phyloP scores from a whole-genome alignment of 108 stramenopile genomes.

The Fistulifera solaris region DNA sequence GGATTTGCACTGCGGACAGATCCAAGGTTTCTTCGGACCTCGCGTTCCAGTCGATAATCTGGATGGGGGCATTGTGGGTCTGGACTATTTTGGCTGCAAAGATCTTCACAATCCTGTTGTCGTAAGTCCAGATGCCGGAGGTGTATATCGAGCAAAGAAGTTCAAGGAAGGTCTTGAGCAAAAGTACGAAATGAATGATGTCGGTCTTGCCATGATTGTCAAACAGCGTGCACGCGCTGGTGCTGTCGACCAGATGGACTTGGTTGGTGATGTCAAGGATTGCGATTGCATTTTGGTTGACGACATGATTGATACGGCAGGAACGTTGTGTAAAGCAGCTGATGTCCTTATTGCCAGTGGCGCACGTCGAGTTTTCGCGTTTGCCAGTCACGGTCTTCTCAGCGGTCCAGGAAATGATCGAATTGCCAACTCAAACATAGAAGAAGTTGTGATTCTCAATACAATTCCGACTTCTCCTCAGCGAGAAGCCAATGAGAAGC shows the following conservation, averaged over 20 bases:
- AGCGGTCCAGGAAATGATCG: constrained; percentile 95
- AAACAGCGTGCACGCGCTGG: constrained; percentile 98
- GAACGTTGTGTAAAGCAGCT: constrained; percentile 98
- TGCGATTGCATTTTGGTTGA: constrained; percentile 99
- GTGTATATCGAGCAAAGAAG: constrained; percentile 99
- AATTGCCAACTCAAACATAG: constrained; percentile 90
- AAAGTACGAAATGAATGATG: constrained; percentile 91
- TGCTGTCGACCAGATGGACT: constrained; percentile 94
- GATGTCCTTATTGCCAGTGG: constrained; percentile 90
- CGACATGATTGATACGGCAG: constrained; percentile 99
- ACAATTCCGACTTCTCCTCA: constrained; percentile 86
- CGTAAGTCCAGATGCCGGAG: constrained; percentile 99
- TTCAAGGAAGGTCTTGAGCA: constrained; percentile 95
- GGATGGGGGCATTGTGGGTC: constrained; percentile 95
- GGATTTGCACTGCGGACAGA: constrained; percentile 99
- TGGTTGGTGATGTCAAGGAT: constrained; percentile 96
- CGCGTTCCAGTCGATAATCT: constrained; percentile 99
- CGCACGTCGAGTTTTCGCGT: constrained; percentile 96
- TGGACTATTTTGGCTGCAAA: constrained; percentile 97
- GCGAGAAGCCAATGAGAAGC: constrained; percentile 81
- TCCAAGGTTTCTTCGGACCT: constrained; percentile 97
- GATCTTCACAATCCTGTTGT: constrained; percentile 98
- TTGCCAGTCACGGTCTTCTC: constrained; percentile 97
- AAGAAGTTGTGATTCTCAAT: constrained; percentile 91
- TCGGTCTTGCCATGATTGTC: constrained; percentile 99